Evolutionary conservation across 441 rosid species (phyloP).

Genomic region (Daphne laureola): DNA sequence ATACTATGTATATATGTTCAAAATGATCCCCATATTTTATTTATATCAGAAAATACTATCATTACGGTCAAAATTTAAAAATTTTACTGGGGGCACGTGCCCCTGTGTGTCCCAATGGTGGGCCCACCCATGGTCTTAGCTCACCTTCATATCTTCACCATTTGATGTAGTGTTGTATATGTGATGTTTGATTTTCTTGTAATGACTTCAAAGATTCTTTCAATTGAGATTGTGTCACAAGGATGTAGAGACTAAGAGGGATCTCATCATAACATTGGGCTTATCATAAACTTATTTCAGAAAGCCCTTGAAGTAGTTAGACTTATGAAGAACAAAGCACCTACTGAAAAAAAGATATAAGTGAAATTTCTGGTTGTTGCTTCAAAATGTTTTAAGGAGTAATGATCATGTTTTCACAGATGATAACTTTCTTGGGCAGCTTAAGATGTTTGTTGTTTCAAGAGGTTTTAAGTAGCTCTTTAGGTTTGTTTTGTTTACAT

Average conservation of each 20-base stretch:
- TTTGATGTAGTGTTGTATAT: too few species aligned
- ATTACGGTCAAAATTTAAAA: too few species aligned
- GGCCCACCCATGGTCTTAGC: too few species aligned
- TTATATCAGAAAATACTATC: too few species aligned
- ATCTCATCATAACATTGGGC: conserved; percentile 21
- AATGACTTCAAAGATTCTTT: conserved; percentile 48
- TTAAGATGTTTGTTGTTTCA: too few species aligned
- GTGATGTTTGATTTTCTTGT: conserved; percentile 21
- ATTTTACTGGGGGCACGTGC: too few species aligned
- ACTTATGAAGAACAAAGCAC: conserved; percentile 35
- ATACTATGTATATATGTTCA: too few species aligned
- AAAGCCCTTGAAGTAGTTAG: conserved; percentile 49
- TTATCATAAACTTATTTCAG: conserved; percentile 44
- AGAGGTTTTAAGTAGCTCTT: too few species aligned
- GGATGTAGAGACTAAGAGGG: conserved; percentile 23
- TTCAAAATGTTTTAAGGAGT: conserved; percentile 57
- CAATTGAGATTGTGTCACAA: conserved; percentile 47
- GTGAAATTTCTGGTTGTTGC: conserved; percentile 52
- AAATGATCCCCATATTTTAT: too few species aligned
- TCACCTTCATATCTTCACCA: too few species aligned
- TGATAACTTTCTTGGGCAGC: conserved; percentile 48
- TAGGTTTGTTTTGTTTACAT: too few species aligned
- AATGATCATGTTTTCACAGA: conserved; percentile 53
- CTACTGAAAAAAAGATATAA: conserved; percentile 49
- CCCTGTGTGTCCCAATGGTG: too few species aligned